Percentiles rank a stretch among this genome's conserved stretches.
Evolutionary conservation across 345 rosid species (phyloP).

Genomic region (rapeseed (Brassica napus)): DNA sequence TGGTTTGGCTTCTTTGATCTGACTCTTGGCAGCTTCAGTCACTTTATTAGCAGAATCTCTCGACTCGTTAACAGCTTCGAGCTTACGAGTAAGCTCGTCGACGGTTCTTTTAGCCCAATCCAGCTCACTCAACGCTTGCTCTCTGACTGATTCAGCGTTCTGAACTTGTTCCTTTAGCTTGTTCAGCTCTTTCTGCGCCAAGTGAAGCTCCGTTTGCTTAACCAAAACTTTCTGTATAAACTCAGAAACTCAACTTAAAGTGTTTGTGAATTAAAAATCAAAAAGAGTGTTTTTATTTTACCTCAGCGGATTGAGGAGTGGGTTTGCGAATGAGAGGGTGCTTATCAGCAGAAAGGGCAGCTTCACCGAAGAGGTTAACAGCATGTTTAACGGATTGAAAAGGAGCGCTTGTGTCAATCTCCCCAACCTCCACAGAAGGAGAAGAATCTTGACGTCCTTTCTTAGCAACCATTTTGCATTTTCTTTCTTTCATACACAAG

Average conservation of each 20-base stretch:
- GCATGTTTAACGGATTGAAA: constrained; percentile 98
- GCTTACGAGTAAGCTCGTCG: constrained; percentile 64
- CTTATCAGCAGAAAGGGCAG: constrained; percentile 80
- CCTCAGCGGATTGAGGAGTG: constrained; percentile 80
- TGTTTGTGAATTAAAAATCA: not conserved
- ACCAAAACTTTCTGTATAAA: constrained; percentile 81
- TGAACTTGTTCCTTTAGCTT: constrained; percentile 70
- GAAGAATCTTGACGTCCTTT: constrained; percentile 58
- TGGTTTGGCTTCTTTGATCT: constrained; percentile 53
- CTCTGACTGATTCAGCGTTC: constrained; percentile 73
- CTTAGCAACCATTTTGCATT: constrained; percentile 69
- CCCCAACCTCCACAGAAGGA: constrained; percentile 66
- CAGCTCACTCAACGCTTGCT: constrained; percentile 72
- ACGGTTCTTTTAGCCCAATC: constrained; percentile 68
- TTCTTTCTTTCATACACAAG: constrained; percentile 18
- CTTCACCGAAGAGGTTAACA: constrained; percentile 83
- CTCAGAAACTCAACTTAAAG: not conserved
- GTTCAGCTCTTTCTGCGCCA: constrained; percentile 74
- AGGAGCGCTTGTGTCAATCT: constrained; percentile 94
- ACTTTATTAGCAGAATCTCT: constrained; percentile 63
- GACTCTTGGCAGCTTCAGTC: constrained; percentile 66
- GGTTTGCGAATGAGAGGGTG: constrained; percentile 54
- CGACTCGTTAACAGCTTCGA: constrained; percentile 54
- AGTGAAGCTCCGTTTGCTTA: constrained; percentile 85
- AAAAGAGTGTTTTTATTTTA: constrained; percentile 24